Evolutionary conservation across 805 yeast genomes (phyloP).

Genomic region (Candida sanyiensis): DNA sequence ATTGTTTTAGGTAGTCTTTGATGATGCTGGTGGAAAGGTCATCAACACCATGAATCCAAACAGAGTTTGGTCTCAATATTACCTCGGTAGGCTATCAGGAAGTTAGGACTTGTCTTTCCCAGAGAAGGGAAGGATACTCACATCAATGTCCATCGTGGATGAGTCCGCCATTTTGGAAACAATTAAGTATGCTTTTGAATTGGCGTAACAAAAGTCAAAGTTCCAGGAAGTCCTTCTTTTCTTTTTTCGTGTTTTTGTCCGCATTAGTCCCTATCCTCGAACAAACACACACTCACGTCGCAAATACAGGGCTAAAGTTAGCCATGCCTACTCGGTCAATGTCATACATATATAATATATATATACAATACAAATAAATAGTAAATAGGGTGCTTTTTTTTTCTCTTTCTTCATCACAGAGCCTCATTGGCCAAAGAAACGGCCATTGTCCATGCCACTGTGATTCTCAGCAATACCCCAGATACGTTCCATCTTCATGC

Average conservation of each 20-base stretch:
- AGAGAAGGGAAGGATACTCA: conserved; percentile 3
- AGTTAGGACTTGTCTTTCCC: neutral
- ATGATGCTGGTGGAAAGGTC: conserved; percentile 22
- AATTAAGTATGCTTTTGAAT: too few relatives aligned
- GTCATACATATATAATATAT: neutral
- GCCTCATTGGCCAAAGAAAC: conserved; percentile 41
- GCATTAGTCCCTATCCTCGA: too few relatives aligned
- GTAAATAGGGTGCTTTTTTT: neutral
- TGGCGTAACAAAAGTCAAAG: too few relatives aligned
- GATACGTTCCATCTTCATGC: conserved; percentile 74
- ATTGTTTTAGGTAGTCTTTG: conserved; percentile 16
- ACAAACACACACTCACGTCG: too few relatives aligned
- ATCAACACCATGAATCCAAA: conserved; percentile 25
- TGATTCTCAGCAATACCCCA: conserved; percentile 79
- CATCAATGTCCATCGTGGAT: conserved; percentile 20
- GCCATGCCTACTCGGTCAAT: too few relatives aligned
- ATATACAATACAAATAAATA: neutral
- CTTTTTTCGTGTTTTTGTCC: neutral
- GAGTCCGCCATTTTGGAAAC: conserved; percentile 4
- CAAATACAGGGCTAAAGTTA: too few relatives aligned
- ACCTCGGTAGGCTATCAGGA: conserved; percentile 9
- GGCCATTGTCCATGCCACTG: conserved; percentile 62
- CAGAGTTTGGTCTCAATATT: conserved; percentile 18
- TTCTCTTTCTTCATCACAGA: too few relatives aligned
- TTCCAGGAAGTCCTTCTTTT: too few relatives aligned